Base-by-base conservation (phyloP, 2,329 filamentous ascomycete species). In the Myotisia sp. region DNA sequence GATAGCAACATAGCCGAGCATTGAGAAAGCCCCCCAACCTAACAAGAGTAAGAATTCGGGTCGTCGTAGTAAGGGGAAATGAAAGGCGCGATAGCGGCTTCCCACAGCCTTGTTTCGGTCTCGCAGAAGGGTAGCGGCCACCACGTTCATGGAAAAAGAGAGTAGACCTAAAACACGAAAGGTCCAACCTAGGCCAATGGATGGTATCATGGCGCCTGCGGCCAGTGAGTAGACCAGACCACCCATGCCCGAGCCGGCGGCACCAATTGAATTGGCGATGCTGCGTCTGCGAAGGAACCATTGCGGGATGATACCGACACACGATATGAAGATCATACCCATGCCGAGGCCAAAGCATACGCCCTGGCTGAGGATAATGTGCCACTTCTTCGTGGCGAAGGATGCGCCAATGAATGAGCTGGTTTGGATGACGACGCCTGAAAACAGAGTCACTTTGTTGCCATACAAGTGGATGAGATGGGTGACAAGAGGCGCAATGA, bases 1-100 rank as follows among this genome's bases (percentile, higher is more conserved):
- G 2, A 79, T 52, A 0, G 74, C 68, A 13, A 77, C 68, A 42
- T 79, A 79, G 4, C 71, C 76, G 4, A 80, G 56, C 64, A 77
- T 72, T 33, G 64, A 72, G 41, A 77, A 61, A 38, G 71, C 63
- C 1, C 70, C 73, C 57, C 70, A 79, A 3, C 49, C 56, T 14
- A 74, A 56, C n/a, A 78, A 56, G 0, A 75, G 59, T 3, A 71
- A 39, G 39, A 74, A 73, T 42, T 78, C 67, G 0, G 60, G 52
- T 1, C 63, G 60, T 27, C 56, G 60, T 43, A 77, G 67, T 4
- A 76, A 48, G 3, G 57, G 54, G 16, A 63, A 48, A 45, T 72
- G 67, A 44, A 76, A 72, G 2, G 64, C 60, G 16, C 62, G 57
- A 44, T 70, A 61, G 2, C 59, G 60, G 33, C 60, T 59, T 6